These are phyloP conservation scores for Ustilago xerochloae DNA, from an alignment of 1,284 basidiomycete species.

Conservation along the genomic window DNA sequence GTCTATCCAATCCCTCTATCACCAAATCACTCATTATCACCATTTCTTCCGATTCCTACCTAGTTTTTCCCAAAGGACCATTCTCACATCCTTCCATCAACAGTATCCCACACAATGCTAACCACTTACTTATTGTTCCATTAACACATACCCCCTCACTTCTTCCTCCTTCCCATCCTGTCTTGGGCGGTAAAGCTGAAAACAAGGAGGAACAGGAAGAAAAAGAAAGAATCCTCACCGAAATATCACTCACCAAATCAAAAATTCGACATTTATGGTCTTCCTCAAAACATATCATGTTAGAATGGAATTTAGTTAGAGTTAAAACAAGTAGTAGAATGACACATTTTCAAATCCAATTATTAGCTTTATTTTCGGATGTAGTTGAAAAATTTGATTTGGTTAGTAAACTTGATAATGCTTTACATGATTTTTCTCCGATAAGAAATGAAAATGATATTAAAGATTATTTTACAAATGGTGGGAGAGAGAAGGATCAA, in stretches of 20 bases:
- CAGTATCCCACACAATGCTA: conserved; percentile 49
- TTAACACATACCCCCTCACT: conserved; percentile 47
- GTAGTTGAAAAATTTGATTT: background rate
- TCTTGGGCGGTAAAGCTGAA: background rate
- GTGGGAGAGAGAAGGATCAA: conserved; percentile 1
- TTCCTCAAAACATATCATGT: conserved; percentile 21
- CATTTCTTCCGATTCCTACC: conserved; percentile 57
- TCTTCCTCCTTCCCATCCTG: conserved; percentile 11
- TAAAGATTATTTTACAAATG: conserved; percentile 23
- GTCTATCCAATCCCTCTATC: conserved; percentile 60
- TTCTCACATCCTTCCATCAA: conserved; percentile 34
- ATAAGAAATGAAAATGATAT: background rate
- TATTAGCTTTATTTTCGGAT: conserved; percentile 33
- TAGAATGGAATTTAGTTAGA: conserved; percentile 47
- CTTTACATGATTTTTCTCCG: background rate
- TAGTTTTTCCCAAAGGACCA: conserved; percentile 62
- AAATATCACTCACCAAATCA: too few relatives aligned
- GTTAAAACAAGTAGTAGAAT: conserved; percentile 40
- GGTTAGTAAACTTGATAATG: conserved; percentile 9
- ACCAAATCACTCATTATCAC: conserved; percentile 61
- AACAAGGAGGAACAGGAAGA: conserved; percentile 9
- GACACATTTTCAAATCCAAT: conserved; percentile 61
- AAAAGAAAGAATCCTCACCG: conserved; percentile 24
- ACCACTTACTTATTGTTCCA: conserved; percentile 61
- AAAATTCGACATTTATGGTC: too few relatives aligned